phyloP scores from a whole-genome alignment of 345 rosid species.

The Eucalyptus caleyi region DNA sequence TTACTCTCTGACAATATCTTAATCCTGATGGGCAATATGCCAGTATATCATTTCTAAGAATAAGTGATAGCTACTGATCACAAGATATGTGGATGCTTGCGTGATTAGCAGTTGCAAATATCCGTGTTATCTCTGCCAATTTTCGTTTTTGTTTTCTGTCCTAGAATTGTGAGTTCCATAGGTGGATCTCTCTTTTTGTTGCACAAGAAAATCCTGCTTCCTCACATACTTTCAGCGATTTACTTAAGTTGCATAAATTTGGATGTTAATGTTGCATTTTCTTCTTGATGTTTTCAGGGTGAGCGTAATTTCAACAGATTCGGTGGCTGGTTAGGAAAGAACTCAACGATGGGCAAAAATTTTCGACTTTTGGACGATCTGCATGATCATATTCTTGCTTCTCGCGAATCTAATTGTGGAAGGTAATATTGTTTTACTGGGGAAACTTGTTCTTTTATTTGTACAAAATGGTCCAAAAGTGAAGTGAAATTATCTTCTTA shows the following conservation, averaged over 20 bases:
- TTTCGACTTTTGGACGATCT: constrained; percentile 84
- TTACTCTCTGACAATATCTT: not conserved
- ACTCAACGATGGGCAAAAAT: constrained; percentile 77
- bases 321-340: constrained; percentile 98
- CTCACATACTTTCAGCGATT: not conserved
- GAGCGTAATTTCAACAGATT: constrained; percentile 91
- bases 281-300: constrained; percentile 42
- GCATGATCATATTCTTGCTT: constrained; percentile 91
- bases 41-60: not conserved
- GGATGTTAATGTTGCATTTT: not conserved
- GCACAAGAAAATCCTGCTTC: not conserved
- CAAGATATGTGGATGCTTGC: not conserved
- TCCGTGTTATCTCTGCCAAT: not conserved
- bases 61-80: not conserved
- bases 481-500: not conserved
- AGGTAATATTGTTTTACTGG: constrained; percentile 32
- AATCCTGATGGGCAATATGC: not conserved
- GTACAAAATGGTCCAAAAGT: not conserved
- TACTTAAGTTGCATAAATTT: not conserved
- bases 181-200: not conserved
- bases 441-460: not conserved
- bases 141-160: not conserved
- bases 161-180: not conserved
- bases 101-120: not conserved
- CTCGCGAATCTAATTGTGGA: constrained; percentile 70